Conservation (phyloP, 129 eudicot genomes). For the Erigeron canadensis region DNA sequence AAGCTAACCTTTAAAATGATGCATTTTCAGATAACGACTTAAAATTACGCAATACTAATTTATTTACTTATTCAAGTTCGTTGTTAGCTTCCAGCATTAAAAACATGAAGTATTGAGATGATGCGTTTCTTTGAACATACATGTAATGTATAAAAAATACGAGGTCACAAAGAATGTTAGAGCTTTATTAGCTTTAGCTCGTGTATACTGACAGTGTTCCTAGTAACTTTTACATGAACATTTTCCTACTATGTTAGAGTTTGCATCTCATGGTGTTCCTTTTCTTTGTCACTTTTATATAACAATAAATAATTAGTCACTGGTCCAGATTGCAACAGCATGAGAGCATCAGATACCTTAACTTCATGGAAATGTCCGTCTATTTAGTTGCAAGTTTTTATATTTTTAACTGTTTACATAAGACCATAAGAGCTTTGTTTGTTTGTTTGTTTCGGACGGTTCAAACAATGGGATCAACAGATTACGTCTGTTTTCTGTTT, state of each 20-base stretch:
- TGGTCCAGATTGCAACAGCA: slow-evolving; percentile 29
- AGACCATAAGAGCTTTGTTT: background rate
- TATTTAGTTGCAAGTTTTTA: slow-evolving; percentile 12
- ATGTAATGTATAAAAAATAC: too few species aligned
- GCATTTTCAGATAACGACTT: too few species aligned
- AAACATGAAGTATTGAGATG: too few species aligned
- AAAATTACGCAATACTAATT: too few species aligned
- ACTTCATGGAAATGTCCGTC: slow-evolving; percentile 37
- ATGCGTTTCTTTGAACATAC: too few species aligned
- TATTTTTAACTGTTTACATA: background rate
- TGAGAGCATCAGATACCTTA: slow-evolving; percentile 18
- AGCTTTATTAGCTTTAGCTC: too few species aligned
- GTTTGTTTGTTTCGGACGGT: slow-evolving; percentile 30
- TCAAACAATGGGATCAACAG: slow-evolving; percentile 27
- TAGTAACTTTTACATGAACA: too few species aligned
- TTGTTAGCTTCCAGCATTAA: too few species aligned
- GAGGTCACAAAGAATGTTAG: too few species aligned
- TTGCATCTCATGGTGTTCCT: slow-evolving; percentile 1
- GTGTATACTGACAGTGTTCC: too few species aligned
- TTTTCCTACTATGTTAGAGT: background rate
- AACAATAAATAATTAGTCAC: background rate
- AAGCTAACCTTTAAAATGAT: too few species aligned
- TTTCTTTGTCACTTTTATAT: background rate
- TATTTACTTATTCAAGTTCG: too few species aligned
- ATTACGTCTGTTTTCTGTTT: background rate